Conservation (phyloP, 2,329 filamentous ascomycete genomes). For the Cordyceps cicadae region DNA sequence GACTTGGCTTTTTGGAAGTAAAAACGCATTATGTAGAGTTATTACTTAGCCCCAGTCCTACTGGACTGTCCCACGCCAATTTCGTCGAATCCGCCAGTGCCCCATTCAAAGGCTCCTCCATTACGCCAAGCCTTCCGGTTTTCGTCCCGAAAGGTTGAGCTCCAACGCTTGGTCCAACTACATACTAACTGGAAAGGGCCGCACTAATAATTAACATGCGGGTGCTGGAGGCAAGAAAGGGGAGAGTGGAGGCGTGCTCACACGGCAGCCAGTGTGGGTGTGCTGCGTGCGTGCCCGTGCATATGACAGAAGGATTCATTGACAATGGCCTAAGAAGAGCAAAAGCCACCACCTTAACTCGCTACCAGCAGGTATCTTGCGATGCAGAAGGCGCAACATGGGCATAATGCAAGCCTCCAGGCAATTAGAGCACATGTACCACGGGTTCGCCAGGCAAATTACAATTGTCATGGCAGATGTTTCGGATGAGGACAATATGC, state of each 20-base stretch:
- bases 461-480: constrained; percentile 10
- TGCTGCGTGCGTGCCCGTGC: background rate
- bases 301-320: background rate
- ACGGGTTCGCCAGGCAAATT: constrained; percentile 2
- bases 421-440: constrained; percentile 13
- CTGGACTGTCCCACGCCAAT: constrained; percentile 6
- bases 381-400: background rate
- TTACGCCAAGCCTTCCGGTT: constrained; percentile 9
- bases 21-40: too few relatives aligned
- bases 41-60: too few relatives aligned
- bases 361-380: background rate
- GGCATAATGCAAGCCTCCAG: constrained; percentile 5
- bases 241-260: background rate
- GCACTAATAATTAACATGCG: background rate
- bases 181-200: background rate
- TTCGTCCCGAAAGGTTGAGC: constrained; percentile 8
- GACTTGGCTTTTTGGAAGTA: too few relatives aligned
- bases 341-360: background rate
- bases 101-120: constrained; percentile 4
- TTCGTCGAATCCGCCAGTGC: constrained; percentile 8
- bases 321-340: background rate
- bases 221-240: background rate
- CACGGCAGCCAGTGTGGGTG: background rate
- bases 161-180: background rate
- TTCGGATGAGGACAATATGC: constrained; percentile 9